These are phyloP conservation scores for Talaromyces adpressus DNA, from an alignment of 495 filamentous ascomycete genomes.

Conservation along the genomic window DNA sequence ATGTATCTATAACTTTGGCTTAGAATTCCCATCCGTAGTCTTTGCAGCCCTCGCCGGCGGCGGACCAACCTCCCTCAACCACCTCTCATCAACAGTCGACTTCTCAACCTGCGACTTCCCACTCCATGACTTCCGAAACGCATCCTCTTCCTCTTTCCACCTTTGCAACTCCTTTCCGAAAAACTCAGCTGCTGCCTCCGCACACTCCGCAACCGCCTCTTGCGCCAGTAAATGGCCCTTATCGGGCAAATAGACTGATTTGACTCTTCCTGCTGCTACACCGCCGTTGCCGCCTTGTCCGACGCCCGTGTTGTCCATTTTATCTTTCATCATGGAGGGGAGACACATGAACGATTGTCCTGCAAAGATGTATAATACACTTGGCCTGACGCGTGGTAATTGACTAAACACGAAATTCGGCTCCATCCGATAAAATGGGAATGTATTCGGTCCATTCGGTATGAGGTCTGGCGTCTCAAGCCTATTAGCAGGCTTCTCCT, in stretches of 20 bases:
- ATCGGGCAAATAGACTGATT: slow-evolving; percentile 55
- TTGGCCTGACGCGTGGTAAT: slow-evolving; percentile 65
- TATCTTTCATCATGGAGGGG: slow-evolving; percentile 39
- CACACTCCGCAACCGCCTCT: slow-evolving; percentile 62
- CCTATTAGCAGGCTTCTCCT: slow-evolving; percentile 30
- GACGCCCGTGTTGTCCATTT: slow-evolving; percentile 36
- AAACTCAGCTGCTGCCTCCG: slow-evolving; percentile 55
- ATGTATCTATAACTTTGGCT: slow-evolving; percentile 27
- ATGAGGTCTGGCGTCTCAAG: slow-evolving; percentile 42
- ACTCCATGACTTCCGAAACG: slow-evolving; percentile 48
- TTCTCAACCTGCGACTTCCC: slow-evolving; percentile 46
- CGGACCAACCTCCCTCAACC: slow-evolving; percentile 44
- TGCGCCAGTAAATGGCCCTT: slow-evolving; percentile 81
- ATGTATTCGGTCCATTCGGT: slow-evolving; percentile 25
- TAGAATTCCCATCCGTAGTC: slow-evolving; percentile 11
- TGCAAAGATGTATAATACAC: slow-evolving; percentile 79
- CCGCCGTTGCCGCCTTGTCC: slow-evolving; percentile 46
- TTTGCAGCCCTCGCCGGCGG: slow-evolving; percentile 21
- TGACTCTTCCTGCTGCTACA: slow-evolving; percentile 56
- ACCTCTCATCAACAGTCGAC: slow-evolving; percentile 50
- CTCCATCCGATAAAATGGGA: slow-evolving; percentile 74
- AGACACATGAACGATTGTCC: slow-evolving; percentile 53
- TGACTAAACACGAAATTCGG: slow-evolving; percentile 51
- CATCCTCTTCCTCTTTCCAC: slow-evolving; percentile 58
- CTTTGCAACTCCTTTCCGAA: slow-evolving; percentile 52